Conservation (phyloP, 176 grass and related monocot genomes). For the Cocos nucifera region DNA sequence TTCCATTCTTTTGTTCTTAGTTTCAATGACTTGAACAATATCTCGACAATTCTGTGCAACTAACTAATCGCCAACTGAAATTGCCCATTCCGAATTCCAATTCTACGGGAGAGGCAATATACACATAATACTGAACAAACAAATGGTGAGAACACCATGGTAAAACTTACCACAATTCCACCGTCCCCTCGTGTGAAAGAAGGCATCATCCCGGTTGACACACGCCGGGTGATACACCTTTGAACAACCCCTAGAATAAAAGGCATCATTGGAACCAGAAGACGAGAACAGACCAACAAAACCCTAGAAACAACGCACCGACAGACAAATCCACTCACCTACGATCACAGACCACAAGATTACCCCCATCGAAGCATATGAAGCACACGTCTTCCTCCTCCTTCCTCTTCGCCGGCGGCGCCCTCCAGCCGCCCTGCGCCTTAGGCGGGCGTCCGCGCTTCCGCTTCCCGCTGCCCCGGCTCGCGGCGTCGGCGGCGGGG, state of each 20-base stretch:
- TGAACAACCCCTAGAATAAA: constrained; percentile 56
- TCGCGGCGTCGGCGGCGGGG: background rate
- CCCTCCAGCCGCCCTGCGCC: constrained; percentile 30
- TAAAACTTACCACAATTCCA: constrained; percentile 88
- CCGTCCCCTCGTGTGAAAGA: constrained; percentile 56
- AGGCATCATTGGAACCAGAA: background rate
- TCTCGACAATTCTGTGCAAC: too few species aligned
- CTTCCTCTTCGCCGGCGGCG: constrained; percentile 23
- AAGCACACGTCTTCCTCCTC: constrained; percentile 94
- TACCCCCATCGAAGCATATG: constrained; percentile 94
- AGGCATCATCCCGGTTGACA: constrained; percentile 75
- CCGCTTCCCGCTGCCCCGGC: constrained; percentile 32
- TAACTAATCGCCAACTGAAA: too few species aligned
- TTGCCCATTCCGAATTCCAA: too few species aligned
- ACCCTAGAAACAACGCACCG: constrained; percentile 7
- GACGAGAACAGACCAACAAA: constrained; percentile 16
- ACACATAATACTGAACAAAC: background rate
- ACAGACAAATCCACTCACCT: constrained; percentile 29
- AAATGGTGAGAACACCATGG: background rate
- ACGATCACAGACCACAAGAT: constrained; percentile 87
- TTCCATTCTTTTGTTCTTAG: too few species aligned
- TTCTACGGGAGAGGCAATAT: too few species aligned
- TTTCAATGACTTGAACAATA: too few species aligned
- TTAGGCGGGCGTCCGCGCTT: constrained; percentile 89
- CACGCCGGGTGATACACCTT: constrained; percentile 94